Evolutionary conservation across 345 rosid genomes (phyloP).

Genomic region (Eucalyptus microcorys): DNA sequence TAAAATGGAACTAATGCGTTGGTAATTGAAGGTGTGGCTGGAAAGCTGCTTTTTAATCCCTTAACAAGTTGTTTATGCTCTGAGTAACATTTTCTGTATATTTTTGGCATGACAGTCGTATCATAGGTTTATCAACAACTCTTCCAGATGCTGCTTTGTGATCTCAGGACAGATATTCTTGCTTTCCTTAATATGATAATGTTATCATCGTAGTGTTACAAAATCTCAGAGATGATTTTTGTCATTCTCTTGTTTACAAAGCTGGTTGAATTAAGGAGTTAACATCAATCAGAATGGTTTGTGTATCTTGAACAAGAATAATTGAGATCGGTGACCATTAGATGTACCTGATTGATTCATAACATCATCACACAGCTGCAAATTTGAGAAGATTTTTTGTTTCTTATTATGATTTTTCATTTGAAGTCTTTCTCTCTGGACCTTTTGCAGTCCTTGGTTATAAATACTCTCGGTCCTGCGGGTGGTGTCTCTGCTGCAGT

Average conservation of each 20-base stretch:
- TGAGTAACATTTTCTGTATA: not conserved
- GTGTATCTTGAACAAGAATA: not conserved
- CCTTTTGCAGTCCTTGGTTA: slow-evolving; percentile 25
- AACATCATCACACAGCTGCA: not conserved
- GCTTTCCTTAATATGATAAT: not conserved
- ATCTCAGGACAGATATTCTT: not conserved
- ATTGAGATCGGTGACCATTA: not conserved
- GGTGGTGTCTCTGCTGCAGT: slow-evolving; percentile 19
- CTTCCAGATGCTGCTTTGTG: not conserved
- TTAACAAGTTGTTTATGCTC: not conserved
- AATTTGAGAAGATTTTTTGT: not conserved
- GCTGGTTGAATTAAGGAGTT: not conserved
- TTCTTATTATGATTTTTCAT: not conserved
- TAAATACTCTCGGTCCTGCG: slow-evolving; percentile 26
- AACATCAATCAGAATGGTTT: not conserved
- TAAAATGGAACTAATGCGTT: not conserved
- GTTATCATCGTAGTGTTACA: not conserved
- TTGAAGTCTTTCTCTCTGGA: not conserved
- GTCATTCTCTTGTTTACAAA: not conserved
- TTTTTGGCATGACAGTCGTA: not conserved
- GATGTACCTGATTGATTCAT: not conserved
- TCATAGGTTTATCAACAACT: not conserved
- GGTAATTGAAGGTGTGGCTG: not conserved
- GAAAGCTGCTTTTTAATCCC: not conserved
- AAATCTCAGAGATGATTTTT: not conserved